These are phyloP conservation scores for Albophoma yamanashiensis DNA, from an alignment of 2,329 filamentous ascomycete genomes.

Conservation along the genomic window DNA sequence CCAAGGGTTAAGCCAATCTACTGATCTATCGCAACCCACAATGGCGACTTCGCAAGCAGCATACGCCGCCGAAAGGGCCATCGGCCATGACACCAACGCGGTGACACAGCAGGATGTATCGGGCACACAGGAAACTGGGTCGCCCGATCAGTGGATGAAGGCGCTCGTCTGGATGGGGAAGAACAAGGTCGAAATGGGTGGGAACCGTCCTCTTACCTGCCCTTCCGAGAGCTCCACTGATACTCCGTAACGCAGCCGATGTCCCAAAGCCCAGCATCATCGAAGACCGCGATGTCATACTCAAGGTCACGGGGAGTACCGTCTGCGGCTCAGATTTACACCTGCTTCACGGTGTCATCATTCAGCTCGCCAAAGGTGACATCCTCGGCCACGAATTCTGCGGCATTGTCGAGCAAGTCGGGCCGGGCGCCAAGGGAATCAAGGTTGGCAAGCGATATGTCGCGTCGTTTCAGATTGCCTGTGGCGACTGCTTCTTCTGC, in stretches of 20 bases:
- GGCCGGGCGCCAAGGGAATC: constrained; percentile 40
- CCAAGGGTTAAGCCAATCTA: not conserved
- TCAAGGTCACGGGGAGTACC: constrained; percentile 60
- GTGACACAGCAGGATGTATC: not conserved
- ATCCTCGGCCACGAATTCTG: constrained; percentile 57
- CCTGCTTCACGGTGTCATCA: constrained; percentile 41
- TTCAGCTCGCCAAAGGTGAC: constrained; percentile 52
- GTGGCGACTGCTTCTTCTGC: constrained; percentile 65
- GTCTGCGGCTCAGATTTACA: constrained; percentile 51
- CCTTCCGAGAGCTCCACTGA: not conserved
- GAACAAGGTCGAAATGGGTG: constrained; percentile 60
- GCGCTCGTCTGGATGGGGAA: constrained; percentile 77
- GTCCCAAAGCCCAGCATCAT: constrained; percentile 61
- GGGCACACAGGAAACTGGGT: not conserved
- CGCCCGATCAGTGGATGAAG: constrained; percentile 53
- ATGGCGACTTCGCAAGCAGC: not conserved
- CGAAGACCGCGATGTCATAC: constrained; percentile 66
- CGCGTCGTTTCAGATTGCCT: constrained; percentile 77
- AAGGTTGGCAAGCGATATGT: constrained; percentile 61
- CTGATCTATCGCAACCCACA: not conserved
- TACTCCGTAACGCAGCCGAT: constrained; percentile 33
- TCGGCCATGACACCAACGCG: not conserved
- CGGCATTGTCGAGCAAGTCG: constrained; percentile 44
- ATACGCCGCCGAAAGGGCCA: not conserved
- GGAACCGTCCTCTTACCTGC: constrained; percentile 4